Evolutionary conservation across 139 green algal genomes (phyloP).

Genomic region (Coccomyxa sp.): DNA sequence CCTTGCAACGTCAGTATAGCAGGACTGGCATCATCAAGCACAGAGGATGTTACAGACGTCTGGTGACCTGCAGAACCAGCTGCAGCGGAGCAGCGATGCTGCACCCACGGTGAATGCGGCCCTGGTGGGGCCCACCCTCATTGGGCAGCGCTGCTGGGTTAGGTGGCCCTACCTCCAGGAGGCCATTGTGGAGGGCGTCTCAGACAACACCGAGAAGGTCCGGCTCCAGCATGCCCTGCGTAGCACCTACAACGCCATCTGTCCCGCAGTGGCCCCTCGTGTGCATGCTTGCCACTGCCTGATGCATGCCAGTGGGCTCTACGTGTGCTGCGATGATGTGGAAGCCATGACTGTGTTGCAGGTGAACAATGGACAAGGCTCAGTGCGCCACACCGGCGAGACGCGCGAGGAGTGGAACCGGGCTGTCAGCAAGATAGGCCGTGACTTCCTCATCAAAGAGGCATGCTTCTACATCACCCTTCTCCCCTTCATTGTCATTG

Average conservation of each 20-base stretch:
- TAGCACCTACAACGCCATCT: too few relatives aligned
- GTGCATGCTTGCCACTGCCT: not conserved
- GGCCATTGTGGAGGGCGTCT: constrained; percentile 39
- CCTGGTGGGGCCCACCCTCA: constrained; percentile 35
- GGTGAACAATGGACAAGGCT: not conserved
- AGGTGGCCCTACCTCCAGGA: constrained; percentile 87
- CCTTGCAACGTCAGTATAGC: too few relatives aligned
- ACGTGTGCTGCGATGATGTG: too few relatives aligned
- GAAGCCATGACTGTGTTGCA: constrained; percentile 3
- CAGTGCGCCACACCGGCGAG: not conserved
- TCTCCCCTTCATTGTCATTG: not conserved
- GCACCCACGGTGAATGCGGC: constrained; percentile 8
- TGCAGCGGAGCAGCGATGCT: constrained; percentile 1
- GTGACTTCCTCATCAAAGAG: constrained; percentile 19
- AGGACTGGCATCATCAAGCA: too few relatives aligned
- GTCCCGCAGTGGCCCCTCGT: not conserved
- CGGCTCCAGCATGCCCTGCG: not conserved
- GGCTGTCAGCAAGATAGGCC: constrained; percentile 5
- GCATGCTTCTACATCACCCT: not conserved
- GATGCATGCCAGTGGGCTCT: not conserved
- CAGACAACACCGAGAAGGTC: constrained; percentile 11
- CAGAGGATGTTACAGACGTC: too few relatives aligned
- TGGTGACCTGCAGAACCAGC: constrained; percentile 14
- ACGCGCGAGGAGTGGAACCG: constrained; percentile 4
- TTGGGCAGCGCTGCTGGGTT: constrained; percentile 74